Conservation (phyloP, 345 rosid genomes). For the Microthlaspi erraticum region DNA sequence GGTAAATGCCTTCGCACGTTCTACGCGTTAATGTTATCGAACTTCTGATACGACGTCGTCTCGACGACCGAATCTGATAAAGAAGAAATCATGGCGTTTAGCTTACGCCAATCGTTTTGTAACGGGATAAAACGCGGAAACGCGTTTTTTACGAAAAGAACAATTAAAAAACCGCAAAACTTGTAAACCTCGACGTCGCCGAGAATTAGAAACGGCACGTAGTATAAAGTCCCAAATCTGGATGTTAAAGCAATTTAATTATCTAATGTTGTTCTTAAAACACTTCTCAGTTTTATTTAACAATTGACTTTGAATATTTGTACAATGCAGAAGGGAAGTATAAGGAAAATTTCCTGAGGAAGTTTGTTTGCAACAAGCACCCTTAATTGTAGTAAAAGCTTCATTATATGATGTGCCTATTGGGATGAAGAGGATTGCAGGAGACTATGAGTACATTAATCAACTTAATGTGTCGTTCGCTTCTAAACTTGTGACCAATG, state of each 20-base stretch:
- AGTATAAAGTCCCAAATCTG: not conserved
- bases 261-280: no score
- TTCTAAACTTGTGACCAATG: no score
- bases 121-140: constrained; percentile 11
- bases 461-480: no score
- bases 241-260: no score
- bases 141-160: not conserved
- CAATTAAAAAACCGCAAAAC: not conserved
- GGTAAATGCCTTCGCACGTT: constrained; percentile 23
- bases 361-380: constrained; percentile 64
- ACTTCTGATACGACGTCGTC: not conserved
- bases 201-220: constrained; percentile 7
- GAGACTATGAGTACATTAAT: no score
- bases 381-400: no score
- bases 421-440: no score
- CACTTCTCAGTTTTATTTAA: no score
- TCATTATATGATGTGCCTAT: no score
- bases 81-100: constrained; percentile 28
- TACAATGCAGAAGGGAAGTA: constrained; percentile 86
- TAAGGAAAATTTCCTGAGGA: constrained; percentile 72
- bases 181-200: not conserved
- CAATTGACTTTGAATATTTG: no score
- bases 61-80: constrained; percentile 4
- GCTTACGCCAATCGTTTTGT: constrained; percentile 21
- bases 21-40: constrained; percentile 22